phyloP scores from a whole-genome alignment of 2,329 filamentous ascomycete genomes.

The Exophiala aquamarina region DNA sequence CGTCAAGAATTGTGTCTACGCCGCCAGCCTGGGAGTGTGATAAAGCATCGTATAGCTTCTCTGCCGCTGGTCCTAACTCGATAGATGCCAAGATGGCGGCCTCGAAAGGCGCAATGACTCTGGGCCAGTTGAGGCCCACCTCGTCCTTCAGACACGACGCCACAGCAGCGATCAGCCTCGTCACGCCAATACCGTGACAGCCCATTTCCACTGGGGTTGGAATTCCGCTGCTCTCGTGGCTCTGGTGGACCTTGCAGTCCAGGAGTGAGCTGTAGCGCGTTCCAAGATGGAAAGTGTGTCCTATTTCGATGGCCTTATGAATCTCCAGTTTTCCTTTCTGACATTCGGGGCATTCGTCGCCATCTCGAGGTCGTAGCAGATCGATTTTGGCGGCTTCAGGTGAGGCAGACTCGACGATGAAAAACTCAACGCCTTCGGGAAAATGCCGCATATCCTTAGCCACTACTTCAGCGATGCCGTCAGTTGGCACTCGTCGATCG shows the following conservation, averaged over 20 bases:
- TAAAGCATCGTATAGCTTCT: slow-evolving; percentile 65
- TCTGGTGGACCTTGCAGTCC: slow-evolving; percentile 53
- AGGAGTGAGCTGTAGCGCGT: slow-evolving; percentile 82
- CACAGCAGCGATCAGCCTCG: slow-evolving; percentile 82
- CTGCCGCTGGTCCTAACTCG: slow-evolving; percentile 43
- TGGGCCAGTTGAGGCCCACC: slow-evolving; percentile 82
- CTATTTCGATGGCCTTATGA: slow-evolving; percentile 79
- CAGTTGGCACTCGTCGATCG: slow-evolving; percentile 15
- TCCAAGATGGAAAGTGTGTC: slow-evolving; percentile 92
- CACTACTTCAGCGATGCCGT: slow-evolving; percentile 6
- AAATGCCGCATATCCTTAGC: slow-evolving; percentile 10
- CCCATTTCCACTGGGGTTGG: slow-evolving; percentile 79
- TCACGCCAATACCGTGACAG: slow-evolving; percentile 92
- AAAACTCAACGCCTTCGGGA: slow-evolving; percentile 8
- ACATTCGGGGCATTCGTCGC: slow-evolving; percentile 75
- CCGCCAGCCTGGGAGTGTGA: slow-evolving; percentile 23
- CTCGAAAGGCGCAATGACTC: slow-evolving; percentile 81
- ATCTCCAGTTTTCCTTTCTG: slow-evolving; percentile 60
- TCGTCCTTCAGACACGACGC: slow-evolving; percentile 72
- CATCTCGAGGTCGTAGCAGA: slow-evolving; percentile 64
- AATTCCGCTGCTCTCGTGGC: slow-evolving; percentile 29
- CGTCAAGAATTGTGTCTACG: slow-evolving; percentile 72
- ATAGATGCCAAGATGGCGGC: slow-evolving; percentile 63
- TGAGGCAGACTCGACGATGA: slow-evolving; percentile 7
- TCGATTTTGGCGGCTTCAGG: slow-evolving; percentile 33